Conservation (phyloP, 768 basidiomycete species). For the Cystobasidium ongulense region DNA sequence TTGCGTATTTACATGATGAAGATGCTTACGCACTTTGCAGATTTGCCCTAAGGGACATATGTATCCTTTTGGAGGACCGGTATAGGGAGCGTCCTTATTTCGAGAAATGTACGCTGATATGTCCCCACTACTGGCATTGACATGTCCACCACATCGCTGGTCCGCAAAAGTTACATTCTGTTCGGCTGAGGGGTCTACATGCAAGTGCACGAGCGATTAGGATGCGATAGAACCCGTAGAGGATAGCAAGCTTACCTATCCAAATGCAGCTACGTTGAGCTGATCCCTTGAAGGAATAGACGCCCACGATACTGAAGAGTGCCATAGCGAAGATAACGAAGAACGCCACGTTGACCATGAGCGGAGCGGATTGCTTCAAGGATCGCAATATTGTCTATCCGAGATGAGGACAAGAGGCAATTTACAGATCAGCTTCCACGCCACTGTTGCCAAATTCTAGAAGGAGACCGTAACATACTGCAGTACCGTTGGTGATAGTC, state of each 20-base stretch:
- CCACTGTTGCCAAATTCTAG: too few relatives aligned
- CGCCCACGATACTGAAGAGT: conserved; percentile 86
- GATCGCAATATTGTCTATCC: conserved; percentile 75
- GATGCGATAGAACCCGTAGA: conserved; percentile 15
- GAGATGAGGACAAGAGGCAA: neutral
- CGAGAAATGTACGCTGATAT: conserved; percentile 48
- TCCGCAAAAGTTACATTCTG: conserved; percentile 43
- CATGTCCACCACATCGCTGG: conserved; percentile 72
- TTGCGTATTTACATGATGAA: neutral
- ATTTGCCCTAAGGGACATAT: conserved; percentile 79
- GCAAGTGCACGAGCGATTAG: neutral
- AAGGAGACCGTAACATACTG: conserved; percentile 53
- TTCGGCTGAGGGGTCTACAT: conserved; percentile 43
- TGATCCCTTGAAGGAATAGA: conserved; percentile 85
- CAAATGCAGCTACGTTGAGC: conserved; percentile 51
- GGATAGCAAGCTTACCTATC: conserved; percentile 11
- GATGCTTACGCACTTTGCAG: conserved; percentile 55
- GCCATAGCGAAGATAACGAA: conserved; percentile 84
- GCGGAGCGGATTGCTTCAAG: conserved; percentile 76
- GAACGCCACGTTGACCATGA: conserved; percentile 80
- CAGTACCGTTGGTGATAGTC: conserved; percentile 82
- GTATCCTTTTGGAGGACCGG: conserved; percentile 62
- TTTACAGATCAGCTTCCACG: neutral
- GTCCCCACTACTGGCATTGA: conserved; percentile 56
- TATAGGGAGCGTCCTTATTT: conserved; percentile 46